These are phyloP conservation scores for Suillus bovinus DNA, from an alignment of 768 basidiomycete species.

Conservation along the genomic window DNA sequence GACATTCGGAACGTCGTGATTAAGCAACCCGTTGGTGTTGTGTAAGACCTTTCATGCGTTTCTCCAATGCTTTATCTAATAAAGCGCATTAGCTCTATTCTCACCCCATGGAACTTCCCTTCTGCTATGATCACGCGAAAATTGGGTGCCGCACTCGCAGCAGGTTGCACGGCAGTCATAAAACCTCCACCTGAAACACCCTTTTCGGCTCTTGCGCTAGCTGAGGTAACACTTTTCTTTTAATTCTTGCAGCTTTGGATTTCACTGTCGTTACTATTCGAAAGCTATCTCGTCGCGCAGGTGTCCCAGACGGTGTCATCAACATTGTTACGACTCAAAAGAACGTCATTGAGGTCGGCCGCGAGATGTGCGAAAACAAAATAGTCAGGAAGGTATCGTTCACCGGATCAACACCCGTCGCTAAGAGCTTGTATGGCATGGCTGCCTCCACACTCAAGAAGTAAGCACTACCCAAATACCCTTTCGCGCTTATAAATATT, in stretches of 20 bases:
- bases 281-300: conserved; percentile 84
- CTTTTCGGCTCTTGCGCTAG: conserved; percentile 86
- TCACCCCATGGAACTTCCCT: conserved; percentile 94
- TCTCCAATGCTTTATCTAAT: conserved; percentile 1
- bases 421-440: conserved; percentile 72
- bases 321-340: conserved; percentile 91
- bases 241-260: not conserved
- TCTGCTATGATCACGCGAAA: conserved; percentile 95
- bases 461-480: conserved; percentile 38
- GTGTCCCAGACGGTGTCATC: conserved; percentile 91
- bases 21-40: conserved; percentile 84
- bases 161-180: conserved; percentile 94
- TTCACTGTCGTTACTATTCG: not conserved
- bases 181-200: conserved; percentile 97
- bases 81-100: conserved; percentile 54
- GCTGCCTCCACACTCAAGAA: conserved; percentile 82
- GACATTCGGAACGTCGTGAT: conserved; percentile 83
- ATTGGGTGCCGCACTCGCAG: conserved; percentile 84
- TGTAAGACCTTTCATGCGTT: conserved; percentile 34
- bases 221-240: conserved; percentile 58
- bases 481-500: conserved; percentile 8
- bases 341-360: conserved; percentile 84
- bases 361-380: conserved; percentile 91
- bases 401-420: conserved; percentile 85
- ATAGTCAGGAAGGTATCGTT: conserved; percentile 87